A percentile compares a stretch with the other conserved stretches of the same genome.
Conservation (phyloP, 768 basidiomycete genomes). For the Lactifluus hygrophoroides region DNA sequence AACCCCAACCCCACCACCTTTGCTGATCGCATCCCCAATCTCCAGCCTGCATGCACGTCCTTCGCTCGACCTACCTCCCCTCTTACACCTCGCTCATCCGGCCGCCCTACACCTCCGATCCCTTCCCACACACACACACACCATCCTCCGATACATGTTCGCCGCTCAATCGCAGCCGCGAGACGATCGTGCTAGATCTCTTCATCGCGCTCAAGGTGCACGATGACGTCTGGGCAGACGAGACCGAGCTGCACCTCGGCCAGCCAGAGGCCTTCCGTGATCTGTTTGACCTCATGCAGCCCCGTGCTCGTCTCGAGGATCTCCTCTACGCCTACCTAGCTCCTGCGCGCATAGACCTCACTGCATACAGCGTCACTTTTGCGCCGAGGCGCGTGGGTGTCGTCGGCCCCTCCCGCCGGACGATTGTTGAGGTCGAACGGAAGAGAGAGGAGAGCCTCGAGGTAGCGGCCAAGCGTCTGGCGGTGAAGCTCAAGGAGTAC, state of each 20-base stretch:
- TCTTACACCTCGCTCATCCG: conserved; percentile 56
- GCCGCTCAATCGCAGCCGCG: conserved; percentile 52
- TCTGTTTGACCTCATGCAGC: conserved; percentile 69
- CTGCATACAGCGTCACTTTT: conserved; percentile 1
- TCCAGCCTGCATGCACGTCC: conserved; percentile 70
- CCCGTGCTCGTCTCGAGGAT: conserved; percentile 68
- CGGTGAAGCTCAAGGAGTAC: conserved; percentile 7
- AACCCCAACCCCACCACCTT: no score
- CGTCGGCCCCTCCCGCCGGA: conserved; percentile 16
- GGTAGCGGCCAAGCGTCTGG: conserved; percentile 20
- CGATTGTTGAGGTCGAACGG: conserved; percentile 19
- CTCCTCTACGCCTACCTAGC: conserved; percentile 42
- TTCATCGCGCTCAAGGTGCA: conserved; percentile 75
- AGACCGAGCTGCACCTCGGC: conserved; percentile 65
- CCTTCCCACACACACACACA: conserved; percentile 39
- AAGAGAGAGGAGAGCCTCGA: conserved; percentile 21
- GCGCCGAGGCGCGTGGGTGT: conserved; percentile 4
- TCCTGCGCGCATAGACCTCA: conserved; percentile 29
- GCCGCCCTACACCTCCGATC: conserved; percentile 66
- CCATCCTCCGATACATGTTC: conserved; percentile 15
- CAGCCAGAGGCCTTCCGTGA: conserved; percentile 71
- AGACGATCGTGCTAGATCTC: conserved; percentile 64
- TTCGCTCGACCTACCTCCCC: conserved; percentile 66
- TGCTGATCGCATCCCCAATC: not conserved
- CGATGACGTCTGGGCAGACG: conserved; percentile 72